phyloP scores from a whole-genome alignment of 2,329 filamentous ascomycete species.

The Fusarium marasasianum region DNA sequence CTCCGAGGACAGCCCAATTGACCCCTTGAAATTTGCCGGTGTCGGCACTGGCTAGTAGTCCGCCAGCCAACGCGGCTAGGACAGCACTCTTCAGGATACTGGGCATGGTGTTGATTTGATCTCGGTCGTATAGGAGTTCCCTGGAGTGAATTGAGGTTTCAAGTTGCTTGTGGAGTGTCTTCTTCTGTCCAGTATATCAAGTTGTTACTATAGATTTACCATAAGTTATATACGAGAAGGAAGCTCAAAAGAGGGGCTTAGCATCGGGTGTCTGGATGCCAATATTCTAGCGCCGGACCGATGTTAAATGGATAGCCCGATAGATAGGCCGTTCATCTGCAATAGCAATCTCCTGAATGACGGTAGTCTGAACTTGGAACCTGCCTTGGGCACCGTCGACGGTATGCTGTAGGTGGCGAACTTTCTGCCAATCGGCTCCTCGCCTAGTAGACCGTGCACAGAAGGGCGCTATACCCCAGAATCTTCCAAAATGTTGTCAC shows the following conservation, averaged over 20 bases:
- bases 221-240: rapidly evolving
- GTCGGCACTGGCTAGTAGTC: not conserved
- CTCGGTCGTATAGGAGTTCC: not conserved
- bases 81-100: not conserved
- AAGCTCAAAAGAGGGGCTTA: not conserved
- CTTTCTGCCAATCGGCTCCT: not conserved
- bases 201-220: not conserved
- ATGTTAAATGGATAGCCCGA: not conserved
- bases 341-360: not conserved
- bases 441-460: not conserved
- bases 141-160: no score
- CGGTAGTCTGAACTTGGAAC: not conserved
- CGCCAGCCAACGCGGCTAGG: not conserved
- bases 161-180: not conserved
- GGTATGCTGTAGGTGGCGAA: not conserved
- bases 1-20: not conserved
- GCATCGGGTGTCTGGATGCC: not conserved
- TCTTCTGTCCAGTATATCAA: not conserved
- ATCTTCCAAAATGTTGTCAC: not conserved
- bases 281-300: not conserved
- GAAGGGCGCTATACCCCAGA: not conserved
- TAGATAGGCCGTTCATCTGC: not conserved
- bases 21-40: not conserved
- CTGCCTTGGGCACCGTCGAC: not conserved
- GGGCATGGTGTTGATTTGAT: not conserved